A percentile compares a stretch with the other conserved stretches of the same genome.
These are phyloP conservation scores for Limnanthes douglasii DNA, from an alignment of 345 rosid genomes.

Conservation along the genomic window DNA sequence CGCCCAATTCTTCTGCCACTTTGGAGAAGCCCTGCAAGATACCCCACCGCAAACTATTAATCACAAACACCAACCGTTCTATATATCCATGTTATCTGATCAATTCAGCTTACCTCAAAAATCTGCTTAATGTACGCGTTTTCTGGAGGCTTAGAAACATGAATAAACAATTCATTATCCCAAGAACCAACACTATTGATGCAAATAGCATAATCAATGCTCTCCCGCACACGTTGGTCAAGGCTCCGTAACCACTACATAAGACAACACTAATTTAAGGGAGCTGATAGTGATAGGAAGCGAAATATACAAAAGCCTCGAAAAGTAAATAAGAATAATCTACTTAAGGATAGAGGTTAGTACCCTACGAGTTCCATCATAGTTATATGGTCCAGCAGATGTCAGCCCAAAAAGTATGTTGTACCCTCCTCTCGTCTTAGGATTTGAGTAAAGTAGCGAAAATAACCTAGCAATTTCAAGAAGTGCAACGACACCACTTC, in stretches of 20 bases:
- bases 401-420: constrained; percentile 90
- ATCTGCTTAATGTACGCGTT: constrained; percentile 82
- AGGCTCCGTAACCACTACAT: constrained; percentile 94
- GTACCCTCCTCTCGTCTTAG: constrained; percentile 91
- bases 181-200: constrained; percentile 86
- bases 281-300: neutral
- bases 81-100: constrained; percentile 4
- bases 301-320: neutral
- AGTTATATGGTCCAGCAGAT: constrained; percentile 95
- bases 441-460: constrained; percentile 81
- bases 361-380: constrained; percentile 95
- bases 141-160: constrained; percentile 94
- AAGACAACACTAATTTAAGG: constrained; percentile 8
- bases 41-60: constrained; percentile 8
- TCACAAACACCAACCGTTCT: constrained; percentile 9
- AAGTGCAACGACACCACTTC: constrained; percentile 88
- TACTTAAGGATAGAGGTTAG: constrained; percentile 9
- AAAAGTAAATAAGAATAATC: neutral
- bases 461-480: constrained; percentile 94
- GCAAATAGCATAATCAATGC: constrained; percentile 95
- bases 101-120: constrained; percentile 47
- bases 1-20: constrained; percentile 70
- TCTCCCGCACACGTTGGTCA: constrained; percentile 94
- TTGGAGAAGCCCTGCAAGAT: constrained; percentile 54
- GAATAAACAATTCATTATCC: constrained; percentile 56